These are phyloP conservation scores for Candida railenensis DNA, from an alignment of 805 yeast species.

Conservation along the genomic window DNA sequence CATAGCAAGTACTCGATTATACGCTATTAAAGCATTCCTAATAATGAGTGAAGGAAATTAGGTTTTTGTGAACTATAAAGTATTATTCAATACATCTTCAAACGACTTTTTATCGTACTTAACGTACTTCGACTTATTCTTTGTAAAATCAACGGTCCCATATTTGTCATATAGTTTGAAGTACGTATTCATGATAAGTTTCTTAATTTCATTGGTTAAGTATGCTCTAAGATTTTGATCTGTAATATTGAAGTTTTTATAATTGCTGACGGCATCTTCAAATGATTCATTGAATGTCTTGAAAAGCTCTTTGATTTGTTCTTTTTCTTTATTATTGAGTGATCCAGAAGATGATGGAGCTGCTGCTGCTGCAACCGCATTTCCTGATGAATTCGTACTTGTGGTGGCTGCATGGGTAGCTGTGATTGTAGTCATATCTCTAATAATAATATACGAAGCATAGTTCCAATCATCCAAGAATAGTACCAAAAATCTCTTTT, in stretches of 20 bases:
- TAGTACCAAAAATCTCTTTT: constrained; percentile 69
- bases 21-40: no score
- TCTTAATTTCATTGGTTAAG: constrained; percentile 68
- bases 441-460: constrained; percentile 68
- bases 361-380: constrained; percentile 7
- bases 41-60: no score
- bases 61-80: no score
- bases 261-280: constrained; percentile 70
- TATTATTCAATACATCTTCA: constrained; percentile 29
- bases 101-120: constrained; percentile 55
- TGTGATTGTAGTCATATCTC: constrained; percentile 71
- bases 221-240: constrained; percentile 64
- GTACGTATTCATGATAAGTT: constrained; percentile 78
- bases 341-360: constrained; percentile 23
- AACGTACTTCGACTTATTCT: constrained; percentile 68
- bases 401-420: constrained; percentile 48
- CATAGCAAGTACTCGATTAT: no score
- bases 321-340: constrained; percentile 65
- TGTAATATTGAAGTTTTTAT: constrained; percentile 62
- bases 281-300: constrained; percentile 78
- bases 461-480: constrained; percentile 79
- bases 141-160: constrained; percentile 65
- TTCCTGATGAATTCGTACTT: constrained; percentile 6
- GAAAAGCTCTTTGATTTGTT: constrained; percentile 80
- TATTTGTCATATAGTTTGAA: constrained; percentile 81